A percentile compares a stretch with the other conserved stretches of the same genome.
These are phyloP conservation scores for Herpetospermum pedunculosum DNA, from an alignment of 306 rosid genomes.

Conservation along the genomic window DNA sequence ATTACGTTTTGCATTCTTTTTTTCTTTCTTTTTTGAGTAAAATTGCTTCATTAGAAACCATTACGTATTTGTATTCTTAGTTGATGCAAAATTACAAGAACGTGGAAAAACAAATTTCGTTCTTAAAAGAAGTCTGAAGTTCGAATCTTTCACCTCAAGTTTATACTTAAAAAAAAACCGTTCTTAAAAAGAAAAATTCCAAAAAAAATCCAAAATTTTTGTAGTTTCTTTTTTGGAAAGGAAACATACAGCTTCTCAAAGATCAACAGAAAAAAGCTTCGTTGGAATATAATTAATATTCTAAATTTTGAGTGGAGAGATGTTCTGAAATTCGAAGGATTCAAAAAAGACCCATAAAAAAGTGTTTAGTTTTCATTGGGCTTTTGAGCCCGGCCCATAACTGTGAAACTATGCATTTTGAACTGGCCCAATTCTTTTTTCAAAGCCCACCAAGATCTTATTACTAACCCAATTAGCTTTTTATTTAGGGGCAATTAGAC, in stretches of 20 bases:
- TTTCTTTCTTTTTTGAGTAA: too few species aligned
- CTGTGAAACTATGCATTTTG: not conserved
- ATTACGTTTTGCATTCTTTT: too few species aligned
- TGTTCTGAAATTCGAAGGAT: not conserved
- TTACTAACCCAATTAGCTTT: too few species aligned
- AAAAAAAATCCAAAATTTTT: not conserved
- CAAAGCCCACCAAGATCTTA: not conserved
- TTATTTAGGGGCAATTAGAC: too few species aligned
- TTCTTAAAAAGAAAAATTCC: not conserved
- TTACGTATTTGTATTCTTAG: not conserved
- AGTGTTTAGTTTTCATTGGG: not conserved
- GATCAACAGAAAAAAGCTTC: not conserved
- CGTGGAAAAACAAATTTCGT: too few species aligned
- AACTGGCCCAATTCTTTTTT: not conserved
- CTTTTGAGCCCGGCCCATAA: not conserved
- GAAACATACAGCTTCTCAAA: not conserved
- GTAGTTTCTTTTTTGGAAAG: not conserved
- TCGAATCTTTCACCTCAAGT: too few species aligned
- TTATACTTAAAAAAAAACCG: too few species aligned
- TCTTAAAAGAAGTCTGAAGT: too few species aligned
- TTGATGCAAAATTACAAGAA: not conserved
- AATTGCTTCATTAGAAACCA: too few species aligned
- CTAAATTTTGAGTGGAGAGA: not conserved
- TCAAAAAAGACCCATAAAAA: not conserved
- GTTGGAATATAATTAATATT: not conserved